phyloP scores from a whole-genome alignment of 495 filamentous ascomycete species.

The Daldinia grandis region DNA sequence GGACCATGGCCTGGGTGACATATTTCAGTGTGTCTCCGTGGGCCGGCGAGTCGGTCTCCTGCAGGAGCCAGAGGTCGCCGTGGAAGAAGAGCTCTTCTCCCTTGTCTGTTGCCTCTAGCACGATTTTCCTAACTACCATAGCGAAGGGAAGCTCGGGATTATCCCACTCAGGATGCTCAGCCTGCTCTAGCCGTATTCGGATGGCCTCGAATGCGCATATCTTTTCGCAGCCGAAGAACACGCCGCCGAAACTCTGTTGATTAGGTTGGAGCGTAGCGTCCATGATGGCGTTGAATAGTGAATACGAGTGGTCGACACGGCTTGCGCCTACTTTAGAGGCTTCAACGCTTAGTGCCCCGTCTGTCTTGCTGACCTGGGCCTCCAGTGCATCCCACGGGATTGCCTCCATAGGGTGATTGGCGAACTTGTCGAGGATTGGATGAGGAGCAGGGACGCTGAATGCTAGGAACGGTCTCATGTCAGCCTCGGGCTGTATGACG shows the following conservation, averaged over 20 bases:
- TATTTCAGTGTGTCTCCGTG: constrained; percentile 22
- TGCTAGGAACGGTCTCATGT: constrained; percentile 58
- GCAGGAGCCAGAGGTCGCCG: constrained; percentile 40
- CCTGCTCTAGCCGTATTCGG: constrained; percentile 39
- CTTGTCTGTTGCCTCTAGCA: constrained; percentile 29
- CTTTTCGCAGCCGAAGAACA: constrained; percentile 59
- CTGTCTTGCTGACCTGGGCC: constrained; percentile 20
- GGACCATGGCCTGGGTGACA: constrained; percentile 46
- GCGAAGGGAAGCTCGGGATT: constrained; percentile 29
- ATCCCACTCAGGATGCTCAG: constrained; percentile 7
- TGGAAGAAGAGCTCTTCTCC: constrained; percentile 23
- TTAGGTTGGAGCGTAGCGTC: not conserved
- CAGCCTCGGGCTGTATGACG: constrained; percentile 42
- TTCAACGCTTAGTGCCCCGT: constrained; percentile 50
- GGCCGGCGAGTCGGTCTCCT: constrained; percentile 22
- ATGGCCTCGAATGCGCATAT: constrained; percentile 50
- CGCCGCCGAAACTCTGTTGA: constrained; percentile 42
- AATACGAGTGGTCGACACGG: constrained; percentile 53
- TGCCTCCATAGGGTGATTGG: constrained; percentile 38
- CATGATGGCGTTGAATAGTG: constrained; percentile 47
- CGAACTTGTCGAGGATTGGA: constrained; percentile 26
- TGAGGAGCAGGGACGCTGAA: constrained; percentile 51
- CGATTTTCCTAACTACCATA: constrained; percentile 47
- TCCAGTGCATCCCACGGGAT: constrained; percentile 45
- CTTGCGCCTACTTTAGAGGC: constrained; percentile 56